phyloP scores from a whole-genome alignment of 2,329 filamentous ascomycete species.

The Camillea tinctor region DNA sequence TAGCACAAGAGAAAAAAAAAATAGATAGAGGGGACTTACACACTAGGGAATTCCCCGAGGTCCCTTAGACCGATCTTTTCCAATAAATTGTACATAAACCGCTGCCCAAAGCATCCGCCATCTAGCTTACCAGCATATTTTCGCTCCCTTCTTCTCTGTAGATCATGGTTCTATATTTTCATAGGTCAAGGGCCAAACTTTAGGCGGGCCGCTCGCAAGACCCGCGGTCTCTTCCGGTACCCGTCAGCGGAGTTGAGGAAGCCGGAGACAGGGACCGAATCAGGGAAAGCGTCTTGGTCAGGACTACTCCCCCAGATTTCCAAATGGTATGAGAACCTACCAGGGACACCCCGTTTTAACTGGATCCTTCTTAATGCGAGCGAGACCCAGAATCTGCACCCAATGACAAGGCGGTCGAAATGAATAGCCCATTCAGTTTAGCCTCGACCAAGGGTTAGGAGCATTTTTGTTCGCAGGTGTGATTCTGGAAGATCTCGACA shows the following conservation, averaged over 20 bases:
- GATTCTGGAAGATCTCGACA: slow-evolving; percentile 28
- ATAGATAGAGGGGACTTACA: background rate
- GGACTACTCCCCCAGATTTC: slow-evolving; percentile 29
- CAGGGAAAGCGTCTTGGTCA: slow-evolving; percentile 22
- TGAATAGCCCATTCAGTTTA: slow-evolving; percentile 15
- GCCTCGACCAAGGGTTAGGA: slow-evolving; percentile 14
- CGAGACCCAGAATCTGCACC: slow-evolving; percentile 15
- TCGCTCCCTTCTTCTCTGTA: slow-evolving; percentile 1
- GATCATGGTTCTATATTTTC: slow-evolving; percentile 9
- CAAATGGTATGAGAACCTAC: slow-evolving; percentile 17
- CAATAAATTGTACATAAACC: background rate
- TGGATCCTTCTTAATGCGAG: slow-evolving; percentile 17
- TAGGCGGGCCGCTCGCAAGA: slow-evolving; percentile 21
- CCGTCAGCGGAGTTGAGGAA: slow-evolving; percentile 23
- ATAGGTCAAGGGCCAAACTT: slow-evolving; percentile 6
- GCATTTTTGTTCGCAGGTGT: slow-evolving; percentile 15
- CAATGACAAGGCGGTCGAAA: slow-evolving; percentile 13
- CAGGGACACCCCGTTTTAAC: slow-evolving; percentile 11
- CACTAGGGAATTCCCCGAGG: background rate
- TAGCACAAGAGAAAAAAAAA: background rate
- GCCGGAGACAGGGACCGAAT: slow-evolving; percentile 28
- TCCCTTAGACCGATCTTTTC: background rate
- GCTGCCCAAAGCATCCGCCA: background rate
- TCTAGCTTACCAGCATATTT: slow-evolving; percentile 2
- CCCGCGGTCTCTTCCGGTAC: slow-evolving; percentile 24